Evolutionary conservation across 768 basidiomycete genomes (phyloP).

Genomic region (Collybiopsis confluens): DNA sequence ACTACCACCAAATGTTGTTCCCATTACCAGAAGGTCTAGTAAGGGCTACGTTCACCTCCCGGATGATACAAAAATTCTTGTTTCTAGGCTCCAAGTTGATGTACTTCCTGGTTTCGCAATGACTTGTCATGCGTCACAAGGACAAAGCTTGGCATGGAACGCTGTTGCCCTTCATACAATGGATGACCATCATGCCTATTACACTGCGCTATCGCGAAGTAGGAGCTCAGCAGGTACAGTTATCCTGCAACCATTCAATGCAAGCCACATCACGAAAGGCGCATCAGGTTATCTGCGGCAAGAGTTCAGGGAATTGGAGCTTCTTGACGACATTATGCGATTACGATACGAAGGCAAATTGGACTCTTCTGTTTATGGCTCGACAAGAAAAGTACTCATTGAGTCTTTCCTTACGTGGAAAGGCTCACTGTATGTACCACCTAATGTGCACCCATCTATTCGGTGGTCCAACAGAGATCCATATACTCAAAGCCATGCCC

Average conservation of each 20-base stretch:
- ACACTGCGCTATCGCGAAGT: slow-evolving; percentile 26
- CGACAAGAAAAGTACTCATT: background rate
- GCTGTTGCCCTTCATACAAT: slow-evolving; percentile 21
- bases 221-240: slow-evolving; percentile 16
- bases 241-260: slow-evolving; percentile 16
- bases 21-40: slow-evolving; percentile 11
- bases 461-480: background rate
- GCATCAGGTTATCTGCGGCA: slow-evolving; percentile 9
- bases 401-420: background rate
- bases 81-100: slow-evolving; percentile 18
- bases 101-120: slow-evolving; percentile 26
- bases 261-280: slow-evolving; percentile 11
- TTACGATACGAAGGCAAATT: background rate
- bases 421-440: background rate
- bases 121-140: slow-evolving; percentile 29
- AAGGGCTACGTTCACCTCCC: slow-evolving; percentile 13
- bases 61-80: slow-evolving; percentile 12
- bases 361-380: background rate
- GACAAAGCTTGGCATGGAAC: slow-evolving; percentile 23
- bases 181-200: slow-evolving; percentile 20
- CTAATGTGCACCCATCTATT: background rate
- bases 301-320: slow-evolving; percentile 19
- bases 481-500: background rate
- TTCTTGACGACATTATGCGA: slow-evolving; percentile 21
- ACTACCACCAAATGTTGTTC: slow-evolving; percentile 27